Percentiles rank a stretch among this genome's conserved stretches.
Evolutionary conservation across 352 stramenopile species (phyloP).

Genomic region (Globisporangium acanthophoron): DNA sequence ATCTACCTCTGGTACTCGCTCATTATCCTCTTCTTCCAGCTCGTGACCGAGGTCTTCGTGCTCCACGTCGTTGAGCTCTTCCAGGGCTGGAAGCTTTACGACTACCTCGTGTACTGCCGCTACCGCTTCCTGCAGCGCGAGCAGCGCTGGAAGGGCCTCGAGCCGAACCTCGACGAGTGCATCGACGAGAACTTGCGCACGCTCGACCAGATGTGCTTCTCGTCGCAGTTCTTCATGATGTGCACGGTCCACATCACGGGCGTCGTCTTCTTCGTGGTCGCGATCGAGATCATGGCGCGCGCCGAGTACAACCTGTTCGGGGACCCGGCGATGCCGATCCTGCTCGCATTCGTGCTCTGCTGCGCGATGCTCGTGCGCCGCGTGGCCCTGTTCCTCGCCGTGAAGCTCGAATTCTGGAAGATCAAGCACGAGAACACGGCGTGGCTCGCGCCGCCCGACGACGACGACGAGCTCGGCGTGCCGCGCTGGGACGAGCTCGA

Average conservation of each 20-base stretch:
- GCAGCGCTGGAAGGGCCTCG: slow-evolving; percentile 95
- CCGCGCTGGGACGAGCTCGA: slow-evolving; percentile 91
- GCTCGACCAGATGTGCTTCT: slow-evolving; percentile 97
- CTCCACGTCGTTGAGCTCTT: slow-evolving; percentile 96
- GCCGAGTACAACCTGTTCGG: slow-evolving; percentile 95
- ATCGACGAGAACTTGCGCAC: slow-evolving; percentile 95
- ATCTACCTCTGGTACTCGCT: slow-evolving; percentile 96
- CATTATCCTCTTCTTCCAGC: slow-evolving; percentile 94
- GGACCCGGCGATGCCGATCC: slow-evolving; percentile 87
- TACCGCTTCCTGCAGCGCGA: slow-evolving; percentile 96
- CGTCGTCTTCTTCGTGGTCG: slow-evolving; percentile 94
- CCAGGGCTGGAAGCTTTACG: slow-evolving; percentile 97
- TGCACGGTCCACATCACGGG: slow-evolving; percentile 91
- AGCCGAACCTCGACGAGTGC: slow-evolving; percentile 95
- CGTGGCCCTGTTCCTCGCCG: slow-evolving; percentile 78
- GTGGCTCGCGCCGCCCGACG: slow-evolving; percentile 88
- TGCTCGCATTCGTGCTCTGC: slow-evolving; percentile 71
- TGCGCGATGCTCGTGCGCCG: slow-evolving; percentile 54
- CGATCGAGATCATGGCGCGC: slow-evolving; percentile 95
- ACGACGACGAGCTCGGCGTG: slow-evolving; percentile 91
- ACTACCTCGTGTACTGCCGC: slow-evolving; percentile 95
- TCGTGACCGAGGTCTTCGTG: slow-evolving; percentile 93
- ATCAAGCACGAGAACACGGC: slow-evolving; percentile 95
- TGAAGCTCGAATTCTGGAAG: slow-evolving; percentile 91
- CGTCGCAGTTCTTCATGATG: slow-evolving; percentile 98